A percentile compares a stretch with the other conserved stretches of the same genome.
Evolutionary conservation across 2,329 filamentous ascomycete genomes (phyloP).

Genomic region (Penicillium sp.): DNA sequence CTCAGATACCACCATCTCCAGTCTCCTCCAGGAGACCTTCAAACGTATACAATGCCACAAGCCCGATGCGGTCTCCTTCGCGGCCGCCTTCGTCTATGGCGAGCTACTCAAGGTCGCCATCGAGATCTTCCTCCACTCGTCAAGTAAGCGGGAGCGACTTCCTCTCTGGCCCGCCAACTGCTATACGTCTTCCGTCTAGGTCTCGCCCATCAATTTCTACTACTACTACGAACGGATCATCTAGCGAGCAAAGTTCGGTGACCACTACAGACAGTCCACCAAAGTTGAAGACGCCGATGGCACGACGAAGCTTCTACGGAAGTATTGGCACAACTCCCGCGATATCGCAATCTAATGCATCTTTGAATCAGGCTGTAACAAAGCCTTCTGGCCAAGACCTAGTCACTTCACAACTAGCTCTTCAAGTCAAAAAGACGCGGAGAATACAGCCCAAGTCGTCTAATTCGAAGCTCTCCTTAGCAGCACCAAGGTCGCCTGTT

Average conservation of each 20-base stretch:
- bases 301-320: slow-evolving; percentile 31
- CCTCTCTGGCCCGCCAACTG: slow-evolving; percentile 35
- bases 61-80: slow-evolving; percentile 65
- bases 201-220: slow-evolving; percentile 35
- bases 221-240: slow-evolving; percentile 17
- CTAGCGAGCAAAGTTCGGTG: slow-evolving; percentile 22
- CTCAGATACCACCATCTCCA: slow-evolving; percentile 78
- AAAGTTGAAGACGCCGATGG: slow-evolving; percentile 28
- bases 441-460: slow-evolving; percentile 40
- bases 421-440: slow-evolving; percentile 46
- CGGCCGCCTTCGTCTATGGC: slow-evolving; percentile 66
- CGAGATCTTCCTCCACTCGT: slow-evolving; percentile 51
- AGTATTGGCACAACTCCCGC: slow-evolving; percentile 55
- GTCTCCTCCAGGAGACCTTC: slow-evolving; percentile 69
- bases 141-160: slow-evolving; percentile 62
- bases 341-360: slow-evolving; percentile 57
- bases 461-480: slow-evolving; percentile 36
- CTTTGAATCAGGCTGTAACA: slow-evolving; percentile 59
- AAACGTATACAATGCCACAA: slow-evolving; percentile 72
- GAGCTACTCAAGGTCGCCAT: slow-evolving; percentile 46
- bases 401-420: slow-evolving; percentile 36
- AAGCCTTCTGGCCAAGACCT: slow-evolving; percentile 56
- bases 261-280: slow-evolving; percentile 29
- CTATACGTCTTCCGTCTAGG: slow-evolving; percentile 39
- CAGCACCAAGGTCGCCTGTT: slow-evolving; percentile 37